Percentiles rank a stretch among this genome's conserved stretches.
Evolutionary conservation across 306 rosid species (phyloP).

Genomic region (Citrullus amarus): DNA sequence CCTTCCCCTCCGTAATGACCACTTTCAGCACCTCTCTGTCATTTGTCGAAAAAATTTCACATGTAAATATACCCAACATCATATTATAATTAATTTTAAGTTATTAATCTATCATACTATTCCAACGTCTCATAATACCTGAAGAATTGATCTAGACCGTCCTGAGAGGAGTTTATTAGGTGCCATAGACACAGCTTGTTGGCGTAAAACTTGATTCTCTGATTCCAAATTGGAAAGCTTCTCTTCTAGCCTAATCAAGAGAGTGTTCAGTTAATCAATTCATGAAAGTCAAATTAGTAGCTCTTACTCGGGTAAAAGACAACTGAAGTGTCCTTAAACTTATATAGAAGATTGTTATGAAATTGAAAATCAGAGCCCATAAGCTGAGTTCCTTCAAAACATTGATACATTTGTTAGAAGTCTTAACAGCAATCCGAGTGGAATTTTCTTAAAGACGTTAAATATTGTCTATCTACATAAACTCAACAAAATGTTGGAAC

Average conservation of each 20-base stretch:
- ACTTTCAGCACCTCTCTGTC: constrained; percentile 64
- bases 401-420: background rate
- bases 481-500: background rate
- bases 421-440: background rate
- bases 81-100: constrained; percentile 1
- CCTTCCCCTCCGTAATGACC: constrained; percentile 50
- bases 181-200: constrained; percentile 86
- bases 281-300: constrained; percentile 11
- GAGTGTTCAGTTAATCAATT: constrained; percentile 18
- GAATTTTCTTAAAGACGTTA: background rate
- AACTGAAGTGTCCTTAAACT: background rate
- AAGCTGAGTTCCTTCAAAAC: background rate
- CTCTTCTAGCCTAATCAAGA: constrained; percentile 72
- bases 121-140: constrained; percentile 38
- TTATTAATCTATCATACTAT: background rate
- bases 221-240: constrained; percentile 93
- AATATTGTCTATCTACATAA: background rate
- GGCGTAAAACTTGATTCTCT: constrained; percentile 98
- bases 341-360: background rate
- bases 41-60: constrained; percentile 24
- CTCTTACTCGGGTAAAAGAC: background rate
- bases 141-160: constrained; percentile 69
- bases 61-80: constrained; percentile 32
- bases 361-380: background rate
- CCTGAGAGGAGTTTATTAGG: constrained; percentile 66